Evolutionary conservation across 331 rosid genomes (phyloP), one percentile per base, ranked within the genome.

Genomic region (Erythrophleum ivorense): DNA sequence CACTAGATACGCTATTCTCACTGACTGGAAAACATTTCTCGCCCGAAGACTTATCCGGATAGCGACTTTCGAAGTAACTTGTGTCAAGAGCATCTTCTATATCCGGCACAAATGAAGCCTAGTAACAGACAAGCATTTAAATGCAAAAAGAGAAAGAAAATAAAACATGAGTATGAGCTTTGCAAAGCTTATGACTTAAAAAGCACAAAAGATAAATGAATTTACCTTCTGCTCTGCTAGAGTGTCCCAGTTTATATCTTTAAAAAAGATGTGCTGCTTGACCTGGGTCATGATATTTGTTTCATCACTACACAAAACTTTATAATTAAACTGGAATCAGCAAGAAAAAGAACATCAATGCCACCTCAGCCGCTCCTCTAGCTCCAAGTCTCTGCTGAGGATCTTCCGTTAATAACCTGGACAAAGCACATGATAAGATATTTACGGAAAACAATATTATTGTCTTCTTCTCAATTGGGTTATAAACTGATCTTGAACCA

Each of bases 61-160:
- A 88, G 82, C 98, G 98, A 84, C 97, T 91, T 10, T 91, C 89
- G 82, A 94, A 94, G 82, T 94, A 94, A 89, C 98, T 92, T 43
- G 98, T 94, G 71, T 94, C 98, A 29, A 94, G 83, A 46, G 93
- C 94, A 83, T 97, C 91, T 79, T 92, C 98, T 12, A 97, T 92
- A 38, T 93, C 53, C 76, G 98, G 98, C 88, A 94, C 97, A 91
- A 94, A 94, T n/a, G 98, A 97, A 82, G 98, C 98, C 98, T 94
- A n/a, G n/a, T n/a, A n/a, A n/a, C n/a, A n/a, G n/a, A n/a, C n/a
- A n/a, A n/a, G n/a, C n/a, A n/a, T n/a, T n/a, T n/a, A n/a, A n/a
- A n/a, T n/a, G n/a, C n/a, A n/a, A n/a, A 90, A 66, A 81, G 78
- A 82, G 79, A 65, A 57, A 40, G 54, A 36, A n/a, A 24, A n/a